Base-by-base conservation (phyloP, 139 green algal species). In the Eudorina sp. region DNA sequence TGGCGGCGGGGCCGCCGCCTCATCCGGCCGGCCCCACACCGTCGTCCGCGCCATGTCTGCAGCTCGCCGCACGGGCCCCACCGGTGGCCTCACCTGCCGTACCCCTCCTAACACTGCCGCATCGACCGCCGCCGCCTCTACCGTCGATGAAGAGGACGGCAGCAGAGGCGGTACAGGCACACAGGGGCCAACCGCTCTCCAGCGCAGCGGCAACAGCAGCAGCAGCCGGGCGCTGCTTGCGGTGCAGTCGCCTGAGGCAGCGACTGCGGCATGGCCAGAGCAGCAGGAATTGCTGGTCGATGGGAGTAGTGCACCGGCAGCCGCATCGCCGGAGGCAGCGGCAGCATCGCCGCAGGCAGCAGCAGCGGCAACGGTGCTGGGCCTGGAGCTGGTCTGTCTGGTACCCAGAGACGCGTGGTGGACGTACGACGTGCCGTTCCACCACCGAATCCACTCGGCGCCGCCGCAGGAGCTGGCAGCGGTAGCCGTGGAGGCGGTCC, bases 401-500 rank as follows among this genome's bases (percentile, higher is more conserved):
- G 18, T 19, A 19, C 55, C 55, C 14, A n/a, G 23, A 8, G 19
- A 66, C n/a, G 14, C 18, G 7, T 83, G 75, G 75, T 21, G 48
- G 7, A 68, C 75, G 29, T 83, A 83, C 48, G 75, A 60, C 48
- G 75, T 83, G 48, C 48, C 75, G 4, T 83, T 83, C 75, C 13
- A 19, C 16, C 75, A 83, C 75, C 75, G 48, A 31, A 48, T 83
- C 14, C 75, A 83, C 31, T 19, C 46, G 18, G 45, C 34, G 1
- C 75, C 48, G 18, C 48, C 75, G 1, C 16, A 21, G n/a, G 75
- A 66, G 5, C 4, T 40, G 31, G 48, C 48, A 0, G 6, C 55
- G 46, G n/a, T 36, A 21, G 45, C 8, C 4, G 46, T 25, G n/a
- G n/a, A n/a, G n/a, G n/a, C 5, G 25, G 55, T 4, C 19, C 55